Evolutionary conservation across 1,139 yeast genomes (phyloP).

Genomic region (Trichomonascaceae sp.): DNA sequence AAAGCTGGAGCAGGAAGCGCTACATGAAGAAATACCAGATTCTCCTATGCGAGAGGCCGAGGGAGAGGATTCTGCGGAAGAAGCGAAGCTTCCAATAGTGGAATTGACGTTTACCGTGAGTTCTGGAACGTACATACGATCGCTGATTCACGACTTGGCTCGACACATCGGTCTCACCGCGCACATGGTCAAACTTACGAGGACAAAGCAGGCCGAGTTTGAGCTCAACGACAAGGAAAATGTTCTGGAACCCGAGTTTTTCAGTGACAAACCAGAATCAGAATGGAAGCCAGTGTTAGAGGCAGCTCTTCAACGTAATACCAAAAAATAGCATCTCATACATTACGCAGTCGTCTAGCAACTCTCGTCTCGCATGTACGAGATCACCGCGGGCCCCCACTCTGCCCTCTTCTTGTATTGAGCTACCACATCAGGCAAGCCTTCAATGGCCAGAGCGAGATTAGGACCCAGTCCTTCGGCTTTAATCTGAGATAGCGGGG

Average conservation of each 20-base stretch:
- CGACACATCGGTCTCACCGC: slow-evolving; percentile 70
- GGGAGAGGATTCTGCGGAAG: slow-evolving; percentile 3
- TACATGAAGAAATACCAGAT: too few relatives aligned
- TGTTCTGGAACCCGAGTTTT: slow-evolving; percentile 55
- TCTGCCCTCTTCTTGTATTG: slow-evolving; percentile 45
- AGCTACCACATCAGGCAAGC: slow-evolving; percentile 44
- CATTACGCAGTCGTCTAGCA: too few relatives aligned
- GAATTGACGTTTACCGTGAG: slow-evolving; percentile 73
- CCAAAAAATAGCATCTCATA: too few relatives aligned
- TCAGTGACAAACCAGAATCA: slow-evolving; percentile 41
- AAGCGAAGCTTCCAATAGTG: slow-evolving; percentile 35
- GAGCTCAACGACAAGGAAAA: slow-evolving; percentile 53
- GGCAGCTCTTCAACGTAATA: too few relatives aligned
- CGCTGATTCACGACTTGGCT: slow-evolving; percentile 81
- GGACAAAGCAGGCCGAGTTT: slow-evolving; percentile 78
- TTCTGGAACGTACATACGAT: slow-evolving; percentile 90
- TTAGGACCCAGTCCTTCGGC: slow-evolving; percentile 26
- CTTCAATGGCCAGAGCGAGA: slow-evolving; percentile 46
- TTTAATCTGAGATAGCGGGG: slow-evolving; percentile 44
- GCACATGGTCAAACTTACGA: slow-evolving; percentile 73
- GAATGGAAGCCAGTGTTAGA: slow-evolving; percentile 38
- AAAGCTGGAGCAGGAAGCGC: slow-evolving; percentile 18
- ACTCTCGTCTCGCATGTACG: slow-evolving; percentile 26
- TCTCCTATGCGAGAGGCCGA: too few relatives aligned
- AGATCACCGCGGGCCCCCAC: slow-evolving; percentile 55